These are phyloP conservation scores for Colletotrichum brevisporum DNA, from an alignment of 2,329 filamentous ascomycete species.

Conservation along the genomic window DNA sequence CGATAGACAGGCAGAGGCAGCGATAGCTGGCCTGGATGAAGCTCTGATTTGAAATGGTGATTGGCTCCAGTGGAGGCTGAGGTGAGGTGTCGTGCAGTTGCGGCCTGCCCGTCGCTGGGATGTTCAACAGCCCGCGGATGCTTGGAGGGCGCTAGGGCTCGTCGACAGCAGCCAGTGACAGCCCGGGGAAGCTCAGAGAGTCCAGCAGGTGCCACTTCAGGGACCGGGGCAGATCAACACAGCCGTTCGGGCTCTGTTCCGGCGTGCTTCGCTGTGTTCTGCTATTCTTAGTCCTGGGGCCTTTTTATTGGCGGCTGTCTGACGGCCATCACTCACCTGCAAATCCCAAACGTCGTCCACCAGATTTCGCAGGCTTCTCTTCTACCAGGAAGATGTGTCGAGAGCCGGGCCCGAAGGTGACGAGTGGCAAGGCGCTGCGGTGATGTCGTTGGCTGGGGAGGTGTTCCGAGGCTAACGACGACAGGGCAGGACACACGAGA, in stretches of 20 bases:
- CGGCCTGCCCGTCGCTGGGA: conserved; percentile 36
- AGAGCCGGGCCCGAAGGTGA: conserved; percentile 20
- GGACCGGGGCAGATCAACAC: conserved; percentile 25
- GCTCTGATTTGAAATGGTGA: conserved; percentile 18
- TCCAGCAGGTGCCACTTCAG: not conserved
- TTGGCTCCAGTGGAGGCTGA: conserved; percentile 28
- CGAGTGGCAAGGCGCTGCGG: conserved; percentile 28
- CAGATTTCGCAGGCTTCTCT: conserved; percentile 26
- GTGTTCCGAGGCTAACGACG: conserved; percentile 3
- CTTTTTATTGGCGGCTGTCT: conserved; percentile 45
- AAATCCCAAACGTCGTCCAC: conserved; percentile 36
- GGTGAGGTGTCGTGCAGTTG: conserved; percentile 39
- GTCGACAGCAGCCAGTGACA: conserved; percentile 30
- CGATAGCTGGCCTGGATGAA: conserved; percentile 18
- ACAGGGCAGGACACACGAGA: conserved; percentile 4
- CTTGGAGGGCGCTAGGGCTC: conserved; percentile 33
- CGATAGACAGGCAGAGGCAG: conserved; percentile 11
- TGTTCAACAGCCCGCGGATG: conserved; percentile 27
- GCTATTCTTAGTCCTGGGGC: conserved; percentile 48
- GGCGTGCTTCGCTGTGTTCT: conserved; percentile 4
- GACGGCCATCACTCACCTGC: conserved; percentile 34
- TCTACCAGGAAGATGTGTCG: conserved; percentile 31
- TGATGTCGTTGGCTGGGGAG: conserved; percentile 19
- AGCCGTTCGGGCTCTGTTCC: conserved; percentile 36
- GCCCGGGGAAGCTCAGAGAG: not conserved